Evolutionary conservation across 768 basidiomycete species (phyloP).

Genomic region (Russula emetica): DNA sequence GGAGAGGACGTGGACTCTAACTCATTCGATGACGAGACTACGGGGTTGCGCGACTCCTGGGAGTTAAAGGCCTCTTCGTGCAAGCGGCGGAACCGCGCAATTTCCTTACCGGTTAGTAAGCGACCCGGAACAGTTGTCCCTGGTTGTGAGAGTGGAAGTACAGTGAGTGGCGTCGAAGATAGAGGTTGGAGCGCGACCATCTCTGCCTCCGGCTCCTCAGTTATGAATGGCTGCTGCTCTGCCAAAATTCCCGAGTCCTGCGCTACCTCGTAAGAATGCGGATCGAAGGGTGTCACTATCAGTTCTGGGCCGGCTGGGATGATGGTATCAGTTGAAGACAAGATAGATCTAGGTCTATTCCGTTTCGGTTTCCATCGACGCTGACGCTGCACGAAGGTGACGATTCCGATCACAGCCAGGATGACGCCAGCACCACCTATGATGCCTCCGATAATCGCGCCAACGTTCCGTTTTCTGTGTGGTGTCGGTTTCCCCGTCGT

Average conservation of each 20-base stretch:
- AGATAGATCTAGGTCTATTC: too few species aligned
- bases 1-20: not conserved
- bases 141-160: not conserved
- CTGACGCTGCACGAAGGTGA: too few species aligned
- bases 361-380: too few species aligned
- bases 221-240: not conserved
- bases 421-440: too few species aligned
- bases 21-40: not conserved
- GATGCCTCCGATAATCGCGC: too few species aligned
- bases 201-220: not conserved
- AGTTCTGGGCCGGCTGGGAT: too few species aligned
- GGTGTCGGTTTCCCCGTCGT: too few species aligned
- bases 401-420: too few species aligned
- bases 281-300: constrained; percentile 9
- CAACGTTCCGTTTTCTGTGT: too few species aligned
- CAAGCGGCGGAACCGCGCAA: constrained; percentile 15
- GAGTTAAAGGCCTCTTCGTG: not conserved
- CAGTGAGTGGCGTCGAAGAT: not conserved
- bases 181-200: not conserved
- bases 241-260: not conserved
- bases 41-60: too few species aligned
- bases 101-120: constrained; percentile 19
- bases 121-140: not conserved
- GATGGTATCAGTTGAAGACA: too few species aligned
- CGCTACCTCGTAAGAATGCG: not conserved